Conservation (phyloP, 192 early-diverging fungal genomes). For the Coemansia sp. region DNA sequence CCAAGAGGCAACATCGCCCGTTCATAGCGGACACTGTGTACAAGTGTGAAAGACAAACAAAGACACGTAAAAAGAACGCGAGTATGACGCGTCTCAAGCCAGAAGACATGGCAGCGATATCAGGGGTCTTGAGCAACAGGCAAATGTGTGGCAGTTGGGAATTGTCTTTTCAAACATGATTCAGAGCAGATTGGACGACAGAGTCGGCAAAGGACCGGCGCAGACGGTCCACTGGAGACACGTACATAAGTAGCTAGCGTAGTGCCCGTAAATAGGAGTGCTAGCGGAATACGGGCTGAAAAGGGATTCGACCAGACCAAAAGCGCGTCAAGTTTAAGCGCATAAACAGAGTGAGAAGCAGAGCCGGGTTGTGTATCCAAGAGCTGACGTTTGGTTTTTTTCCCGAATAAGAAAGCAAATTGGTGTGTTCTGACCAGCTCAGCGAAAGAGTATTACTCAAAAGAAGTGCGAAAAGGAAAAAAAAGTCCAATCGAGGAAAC, state of each 20-base stretch:
- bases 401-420: neutral
- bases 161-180: neutral
- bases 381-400: neutral
- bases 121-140: neutral
- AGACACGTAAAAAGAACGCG: slow-evolving; percentile 7
- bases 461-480: neutral
- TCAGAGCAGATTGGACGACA: neutral
- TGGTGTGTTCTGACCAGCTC: neutral
- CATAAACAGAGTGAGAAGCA: neutral
- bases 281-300: neutral
- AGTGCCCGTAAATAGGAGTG: neutral
- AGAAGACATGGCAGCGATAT: neutral
- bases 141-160: neutral
- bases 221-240: neutral
- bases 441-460: neutral
- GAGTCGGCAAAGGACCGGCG: neutral
- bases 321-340: neutral
- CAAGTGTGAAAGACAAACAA: neutral
- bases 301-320: neutral
- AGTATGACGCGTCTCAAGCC: slow-evolving; percentile 5
- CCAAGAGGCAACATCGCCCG: neutral
- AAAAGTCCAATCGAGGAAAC: neutral
- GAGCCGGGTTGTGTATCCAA: neutral
- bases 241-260: neutral
- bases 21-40: neutral